Conservation (phyloP, 1,139 yeast species). For the Scheffersomyces stambukii region DNA sequence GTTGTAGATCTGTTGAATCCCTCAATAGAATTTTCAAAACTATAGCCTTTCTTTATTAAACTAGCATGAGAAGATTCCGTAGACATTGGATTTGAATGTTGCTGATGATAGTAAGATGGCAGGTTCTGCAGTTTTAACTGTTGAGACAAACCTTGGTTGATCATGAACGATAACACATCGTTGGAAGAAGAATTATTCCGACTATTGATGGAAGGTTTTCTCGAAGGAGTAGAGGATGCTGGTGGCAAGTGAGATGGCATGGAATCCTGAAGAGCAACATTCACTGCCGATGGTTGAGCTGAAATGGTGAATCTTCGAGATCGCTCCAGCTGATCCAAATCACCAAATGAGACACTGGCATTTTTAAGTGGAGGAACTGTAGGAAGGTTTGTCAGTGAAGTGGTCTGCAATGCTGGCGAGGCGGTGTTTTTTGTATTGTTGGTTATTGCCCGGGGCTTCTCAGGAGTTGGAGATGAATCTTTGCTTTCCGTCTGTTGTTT, state of each 20-base stretch:
- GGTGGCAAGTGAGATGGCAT: conserved; percentile 4
- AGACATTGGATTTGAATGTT: too few relatives aligned
- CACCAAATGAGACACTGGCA: conserved; percentile 38
- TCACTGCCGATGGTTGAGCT: conserved; percentile 37
- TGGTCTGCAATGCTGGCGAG: too few relatives aligned
- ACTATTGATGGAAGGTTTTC: conserved; percentile 10
- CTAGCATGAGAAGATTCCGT: too few relatives aligned
- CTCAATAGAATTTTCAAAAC: conserved; percentile 7
- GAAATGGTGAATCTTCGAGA: conserved; percentile 43
- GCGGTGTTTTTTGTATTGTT: too few relatives aligned
- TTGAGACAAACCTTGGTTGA: too few relatives aligned
- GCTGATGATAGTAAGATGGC: too few relatives aligned
- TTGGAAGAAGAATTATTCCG: conserved; percentile 4
- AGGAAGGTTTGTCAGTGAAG: too few relatives aligned
- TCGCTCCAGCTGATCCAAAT: conserved; percentile 35
- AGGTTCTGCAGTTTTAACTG: too few relatives aligned
- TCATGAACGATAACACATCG: conserved; percentile 9
- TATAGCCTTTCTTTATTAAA: conserved; percentile 5
- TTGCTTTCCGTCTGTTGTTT: neutral
- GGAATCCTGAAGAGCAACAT: conserved; percentile 12
- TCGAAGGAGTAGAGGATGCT: conserved; percentile 7
- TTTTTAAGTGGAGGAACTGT: conserved; percentile 7
- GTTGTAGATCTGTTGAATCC: too few relatives aligned
- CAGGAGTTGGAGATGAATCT: too few relatives aligned
- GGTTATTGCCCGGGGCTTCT: too few relatives aligned